Base-by-base conservation (phyloP, 768 basidiomycete species). In the Hydnum rufescens region DNA sequence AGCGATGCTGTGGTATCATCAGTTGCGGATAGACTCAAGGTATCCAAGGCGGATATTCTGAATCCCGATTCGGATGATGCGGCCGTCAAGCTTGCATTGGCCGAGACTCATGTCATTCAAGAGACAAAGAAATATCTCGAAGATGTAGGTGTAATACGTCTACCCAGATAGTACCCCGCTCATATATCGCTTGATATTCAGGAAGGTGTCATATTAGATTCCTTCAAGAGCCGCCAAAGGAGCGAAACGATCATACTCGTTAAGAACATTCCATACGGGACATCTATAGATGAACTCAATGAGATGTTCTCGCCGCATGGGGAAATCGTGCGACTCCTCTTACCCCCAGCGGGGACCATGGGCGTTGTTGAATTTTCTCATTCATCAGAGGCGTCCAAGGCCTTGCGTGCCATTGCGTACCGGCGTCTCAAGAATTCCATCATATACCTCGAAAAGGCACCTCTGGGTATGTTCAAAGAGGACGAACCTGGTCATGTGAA, bases 221-320 rank as follows among this genome's bases (percentile, higher is more conserved):
- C 64, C 3, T 62, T 67, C 22, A 46, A 59, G 22, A 55, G 58
- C 5, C 53, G 57, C 3, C 60, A 60, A 5, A 61, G 67, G 3
- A 92, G 88, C 0, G 77, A 82, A 59, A 92, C 85, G 0, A 77
- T 72, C 31, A 79, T 97, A 56, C 74, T 99, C 18, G 83, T 96
- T 57, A 97, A 97, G 69, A 97, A 97, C 66, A 88, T 99, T 43
- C 93, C 95, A 0, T 93, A 83, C 60, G 88, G 85, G 4, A 93
- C 90, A 2, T 75, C 80, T 0, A 64, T 69, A 0, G 73, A 76
- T 18, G 76, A 86, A 57, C 76, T 97, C n/a, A 74, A 74, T 23
- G 79, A 79, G 54, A 63, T 96, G 47, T 90, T 97, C 60, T 73
- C 76, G 51, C 70, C 73, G 0, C 80, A 89, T 58, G 90, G 90